These are phyloP conservation scores for Apiospora koreana DNA, from an alignment of 2,329 filamentous ascomycete genomes.

Conservation along the genomic window DNA sequence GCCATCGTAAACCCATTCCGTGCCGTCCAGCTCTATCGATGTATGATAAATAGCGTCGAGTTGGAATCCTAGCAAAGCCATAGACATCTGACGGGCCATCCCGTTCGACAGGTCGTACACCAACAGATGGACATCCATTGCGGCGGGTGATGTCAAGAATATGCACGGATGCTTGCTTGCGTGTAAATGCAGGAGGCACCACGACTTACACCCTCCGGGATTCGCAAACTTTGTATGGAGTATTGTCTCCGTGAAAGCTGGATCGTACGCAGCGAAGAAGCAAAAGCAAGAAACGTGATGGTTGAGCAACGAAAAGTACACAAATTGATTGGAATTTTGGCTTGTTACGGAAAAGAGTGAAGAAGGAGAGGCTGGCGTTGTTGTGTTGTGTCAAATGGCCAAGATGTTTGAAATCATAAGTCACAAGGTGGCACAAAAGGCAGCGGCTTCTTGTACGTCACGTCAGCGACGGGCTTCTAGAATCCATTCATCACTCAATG, in stretches of 20 bases:
- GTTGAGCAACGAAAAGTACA: background rate
- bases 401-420: background rate
- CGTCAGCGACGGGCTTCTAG: background rate
- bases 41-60: slow-evolving; percentile 97
- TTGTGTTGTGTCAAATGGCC: background rate
- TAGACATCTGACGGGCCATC: slow-evolving; percentile 56
- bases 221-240: background rate
- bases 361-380: background rate
- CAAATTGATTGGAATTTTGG: background rate
- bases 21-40: slow-evolving; percentile 78
- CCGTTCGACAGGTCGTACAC: slow-evolving; percentile 77
- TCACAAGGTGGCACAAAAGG: slow-evolving; percentile 3
- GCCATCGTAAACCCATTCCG: slow-evolving; percentile 89
- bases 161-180: background rate
- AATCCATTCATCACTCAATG: background rate
- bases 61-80: slow-evolving; percentile 53
- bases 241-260: background rate
- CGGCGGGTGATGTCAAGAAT: background rate
- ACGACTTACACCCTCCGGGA: background rate
- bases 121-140: slow-evolving; percentile 76
- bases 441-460: slow-evolving; percentile 7
- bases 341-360: background rate
- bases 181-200: background rate
- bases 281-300: background rate
- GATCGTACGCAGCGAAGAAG: no score